Conservation (phyloP, 139 green algal genomes). For the Trebouxia sp. region DNA sequence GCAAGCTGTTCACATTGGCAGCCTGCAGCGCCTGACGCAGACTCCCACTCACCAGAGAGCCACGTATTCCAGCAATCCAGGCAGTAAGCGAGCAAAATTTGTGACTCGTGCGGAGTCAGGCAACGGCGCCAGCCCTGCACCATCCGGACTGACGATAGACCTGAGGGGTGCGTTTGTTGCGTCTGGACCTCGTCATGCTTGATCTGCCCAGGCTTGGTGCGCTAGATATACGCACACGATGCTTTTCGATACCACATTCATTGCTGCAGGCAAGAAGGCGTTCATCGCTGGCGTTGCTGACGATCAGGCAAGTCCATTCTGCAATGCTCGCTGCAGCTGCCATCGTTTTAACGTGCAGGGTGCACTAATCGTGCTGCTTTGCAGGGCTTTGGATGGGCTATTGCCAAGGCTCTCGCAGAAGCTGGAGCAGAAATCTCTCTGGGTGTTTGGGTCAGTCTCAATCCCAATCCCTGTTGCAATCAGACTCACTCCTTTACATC, state of each 20-base stretch:
- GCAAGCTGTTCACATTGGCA: not conserved
- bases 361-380: not conserved
- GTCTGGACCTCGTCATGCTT: not conserved
- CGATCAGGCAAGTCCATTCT: conserved; percentile 77
- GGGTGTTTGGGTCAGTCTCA: conserved; percentile 94
- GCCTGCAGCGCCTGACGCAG: not conserved
- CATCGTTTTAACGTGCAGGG: not conserved
- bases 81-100: too few relatives aligned
- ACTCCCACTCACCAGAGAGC: not conserved
- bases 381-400: conserved; percentile 95
- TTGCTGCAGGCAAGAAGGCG: conserved; percentile 89
- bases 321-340: not conserved
- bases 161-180: not conserved
- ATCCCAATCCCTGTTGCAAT: not conserved
- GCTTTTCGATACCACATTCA: too few relatives aligned
- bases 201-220: not conserved
- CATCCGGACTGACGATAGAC: conserved; percentile 5
- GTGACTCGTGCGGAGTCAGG: too few relatives aligned
- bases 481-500: not conserved
- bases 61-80: not conserved
- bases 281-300: conserved; percentile 99
- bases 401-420: conserved; percentile 93
- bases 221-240: not conserved
- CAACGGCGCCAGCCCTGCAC: conserved; percentile 2
- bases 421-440: conserved; percentile 95